Evolutionary conservation across 2,329 filamentous ascomycete genomes (phyloP).

Genomic region (Corynespora cassiicola): DNA sequence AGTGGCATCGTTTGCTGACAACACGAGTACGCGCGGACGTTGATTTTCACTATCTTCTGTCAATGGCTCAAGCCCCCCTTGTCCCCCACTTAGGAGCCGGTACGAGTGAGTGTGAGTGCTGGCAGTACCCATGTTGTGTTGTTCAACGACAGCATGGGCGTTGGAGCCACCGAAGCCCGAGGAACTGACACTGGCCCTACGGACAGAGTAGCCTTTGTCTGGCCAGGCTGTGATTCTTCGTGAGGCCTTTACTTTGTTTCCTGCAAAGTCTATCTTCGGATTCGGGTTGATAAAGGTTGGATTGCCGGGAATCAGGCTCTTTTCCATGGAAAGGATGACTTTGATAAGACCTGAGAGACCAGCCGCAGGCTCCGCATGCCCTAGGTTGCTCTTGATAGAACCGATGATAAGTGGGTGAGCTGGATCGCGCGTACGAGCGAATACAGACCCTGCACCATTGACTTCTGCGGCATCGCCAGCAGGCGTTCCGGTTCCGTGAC

Average conservation of each 20-base stretch:
- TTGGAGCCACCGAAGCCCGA: slow-evolving; percentile 17
- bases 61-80: not conserved
- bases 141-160: slow-evolving; percentile 16
- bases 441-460: too few relatives aligned
- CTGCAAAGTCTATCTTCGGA: slow-evolving; percentile 8
- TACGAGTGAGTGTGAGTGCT: too few relatives aligned
- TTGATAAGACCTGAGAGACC: slow-evolving; percentile 20
- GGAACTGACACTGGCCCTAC: slow-evolving; percentile 8
- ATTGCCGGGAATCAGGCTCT: slow-evolving; percentile 32
- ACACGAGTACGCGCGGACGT: not conserved
- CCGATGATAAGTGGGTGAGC: too few relatives aligned
- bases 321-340: slow-evolving; percentile 39
- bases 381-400: slow-evolving; percentile 25
- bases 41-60: not conserved
- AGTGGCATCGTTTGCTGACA: not conserved
- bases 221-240: not conserved
- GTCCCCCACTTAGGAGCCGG: not conserved
- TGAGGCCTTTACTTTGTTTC: too few relatives aligned
- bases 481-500: slow-evolving; percentile 50
- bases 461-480: slow-evolving; percentile 40
- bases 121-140: slow-evolving; percentile 6
- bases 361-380: slow-evolving; percentile 18
- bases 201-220: not conserved
- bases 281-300: slow-evolving; percentile 18
- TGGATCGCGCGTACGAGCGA: too few relatives aligned